A percentile compares a stretch with the other conserved stretches of the same genome.
Conservation (phyloP, 2,329 filamentous ascomycete genomes). For the Saccharata proteae region DNA sequence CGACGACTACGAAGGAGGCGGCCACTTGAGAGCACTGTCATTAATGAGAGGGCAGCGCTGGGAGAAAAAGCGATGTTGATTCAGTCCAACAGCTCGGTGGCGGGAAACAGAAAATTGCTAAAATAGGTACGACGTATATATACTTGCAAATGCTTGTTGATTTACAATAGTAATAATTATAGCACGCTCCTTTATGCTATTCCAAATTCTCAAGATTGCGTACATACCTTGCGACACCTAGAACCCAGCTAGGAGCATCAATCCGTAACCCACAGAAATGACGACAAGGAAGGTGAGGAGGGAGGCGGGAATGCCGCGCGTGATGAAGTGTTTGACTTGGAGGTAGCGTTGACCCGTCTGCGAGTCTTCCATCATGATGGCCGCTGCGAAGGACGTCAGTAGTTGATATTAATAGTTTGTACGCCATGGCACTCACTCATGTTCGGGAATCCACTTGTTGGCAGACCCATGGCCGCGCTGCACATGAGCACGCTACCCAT, state of each 20-base stretch:
- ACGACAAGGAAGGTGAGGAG: conserved; percentile 71
- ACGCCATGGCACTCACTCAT: conserved; percentile 93
- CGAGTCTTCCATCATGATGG: conserved; percentile 98
- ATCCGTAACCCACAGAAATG: conserved; percentile 76
- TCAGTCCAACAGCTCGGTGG: no score
- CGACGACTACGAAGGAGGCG: no score
- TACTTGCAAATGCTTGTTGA: no score
- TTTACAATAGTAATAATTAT: no score
- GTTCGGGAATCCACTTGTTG: conserved; percentile 93
- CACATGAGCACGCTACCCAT: conserved; percentile 96
- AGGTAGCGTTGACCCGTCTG: conserved; percentile 85
- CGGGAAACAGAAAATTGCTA: no score
- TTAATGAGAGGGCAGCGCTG: no score
- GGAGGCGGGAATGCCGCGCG: conserved; percentile 78
- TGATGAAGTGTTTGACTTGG: conserved; percentile 87
- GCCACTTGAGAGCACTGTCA: no score
- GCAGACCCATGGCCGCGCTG: conserved; percentile 91
- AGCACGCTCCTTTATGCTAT: no score
- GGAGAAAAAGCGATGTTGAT: no score
- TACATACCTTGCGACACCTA: conserved; percentile 25
- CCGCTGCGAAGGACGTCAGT: conserved; percentile 52
- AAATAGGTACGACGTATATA: no score
- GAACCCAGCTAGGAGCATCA: conserved; percentile 68
- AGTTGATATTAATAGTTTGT: conserved; percentile 14
- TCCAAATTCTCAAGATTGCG: no score